phyloP scores from a whole-genome alignment of 225 moss, liverwort and hornwort genomes.

The Thuidium tamariscinum region DNA sequence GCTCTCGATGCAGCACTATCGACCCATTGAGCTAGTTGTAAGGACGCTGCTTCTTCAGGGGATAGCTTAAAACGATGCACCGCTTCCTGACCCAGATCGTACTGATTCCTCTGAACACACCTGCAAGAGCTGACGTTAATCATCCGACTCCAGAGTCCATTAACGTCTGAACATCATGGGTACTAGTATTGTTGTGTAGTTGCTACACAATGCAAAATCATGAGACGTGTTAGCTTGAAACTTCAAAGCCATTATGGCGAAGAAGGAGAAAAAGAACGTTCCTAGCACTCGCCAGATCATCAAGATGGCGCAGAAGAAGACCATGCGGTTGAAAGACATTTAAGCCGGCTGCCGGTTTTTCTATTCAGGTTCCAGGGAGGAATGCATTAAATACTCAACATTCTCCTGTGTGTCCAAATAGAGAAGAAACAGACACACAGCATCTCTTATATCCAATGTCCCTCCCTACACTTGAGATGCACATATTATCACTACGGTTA shows the following conservation, averaged over 20 bases:
- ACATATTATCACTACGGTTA: not conserved
- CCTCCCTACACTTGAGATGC: not conserved
- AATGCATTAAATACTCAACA: not conserved
- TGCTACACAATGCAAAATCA: not conserved
- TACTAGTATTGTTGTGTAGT: not conserved
- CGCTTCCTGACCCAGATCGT: slow-evolving; percentile 88
- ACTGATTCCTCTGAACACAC: slow-evolving; percentile 88
- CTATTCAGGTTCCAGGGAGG: not conserved
- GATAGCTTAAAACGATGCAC: slow-evolving; percentile 78
- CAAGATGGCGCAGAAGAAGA: not conserved
- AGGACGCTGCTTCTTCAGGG: slow-evolving; percentile 77
- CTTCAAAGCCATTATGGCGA: not conserved
- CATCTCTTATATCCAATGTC: not conserved
- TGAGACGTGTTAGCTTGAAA: not conserved
- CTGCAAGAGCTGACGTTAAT: slow-evolving; percentile 32
- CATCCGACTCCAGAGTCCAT: not conserved
- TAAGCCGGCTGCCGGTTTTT: not conserved
- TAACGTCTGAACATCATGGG: not conserved
- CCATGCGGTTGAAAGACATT: not conserved
- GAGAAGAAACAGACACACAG: not conserved
- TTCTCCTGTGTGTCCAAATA: not conserved
- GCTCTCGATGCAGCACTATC: slow-evolving; percentile 52
- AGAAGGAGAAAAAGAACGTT: not conserved
- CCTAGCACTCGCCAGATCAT: not conserved
- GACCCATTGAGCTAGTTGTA: slow-evolving; percentile 91